phyloP scores from a whole-genome alignment of 768 basidiomycete species.

The Kwoniella dendrophila region DNA sequence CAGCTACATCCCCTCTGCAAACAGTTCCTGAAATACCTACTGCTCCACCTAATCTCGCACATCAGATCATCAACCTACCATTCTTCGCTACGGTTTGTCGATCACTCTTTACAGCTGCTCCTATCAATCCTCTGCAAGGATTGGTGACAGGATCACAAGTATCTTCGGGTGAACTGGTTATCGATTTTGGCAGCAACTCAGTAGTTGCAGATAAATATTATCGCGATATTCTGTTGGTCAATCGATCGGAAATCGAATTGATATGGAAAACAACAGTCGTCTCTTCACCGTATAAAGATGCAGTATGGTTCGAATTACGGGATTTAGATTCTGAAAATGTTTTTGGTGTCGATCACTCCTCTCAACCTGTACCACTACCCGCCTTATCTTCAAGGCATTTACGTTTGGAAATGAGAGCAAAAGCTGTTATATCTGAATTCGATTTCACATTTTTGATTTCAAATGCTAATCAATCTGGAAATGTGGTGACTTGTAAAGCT shows the following conservation, averaged over 20 bases:
- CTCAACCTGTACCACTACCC: conserved; percentile 44
- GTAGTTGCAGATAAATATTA: conserved; percentile 42
- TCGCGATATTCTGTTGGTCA: conserved; percentile 47
- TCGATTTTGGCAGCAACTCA: conserved; percentile 49
- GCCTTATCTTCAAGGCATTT: conserved; percentile 47
- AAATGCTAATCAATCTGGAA: conserved; percentile 46
- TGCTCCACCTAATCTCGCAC: conserved; percentile 7
- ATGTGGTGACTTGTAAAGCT: conserved; percentile 45
- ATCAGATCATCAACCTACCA: conserved; percentile 39
- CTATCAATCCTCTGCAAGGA: conserved; percentile 39
- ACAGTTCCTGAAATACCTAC: neutral
- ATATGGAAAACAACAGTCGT: conserved; percentile 49
- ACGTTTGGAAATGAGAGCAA: conserved; percentile 40
- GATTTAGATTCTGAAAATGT: conserved; percentile 51
- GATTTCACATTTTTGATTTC: conserved; percentile 49
- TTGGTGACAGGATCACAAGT: conserved; percentile 34
- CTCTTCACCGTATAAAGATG: conserved; percentile 38
- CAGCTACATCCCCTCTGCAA: neutral
- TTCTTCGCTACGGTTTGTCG: conserved; percentile 52
- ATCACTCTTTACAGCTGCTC: conserved; percentile 45
- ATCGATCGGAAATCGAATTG: conserved; percentile 51
- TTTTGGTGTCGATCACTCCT: conserved; percentile 40
- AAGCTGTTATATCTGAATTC: conserved; percentile 36
- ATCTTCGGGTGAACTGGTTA: conserved; percentile 34
- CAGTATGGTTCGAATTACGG: conserved; percentile 48